Evolutionary conservation across 345 rosid species (phyloP), one percentile per base, ranked within the genome.

Genomic region (Rhodomyrtus tomentosa): DNA sequence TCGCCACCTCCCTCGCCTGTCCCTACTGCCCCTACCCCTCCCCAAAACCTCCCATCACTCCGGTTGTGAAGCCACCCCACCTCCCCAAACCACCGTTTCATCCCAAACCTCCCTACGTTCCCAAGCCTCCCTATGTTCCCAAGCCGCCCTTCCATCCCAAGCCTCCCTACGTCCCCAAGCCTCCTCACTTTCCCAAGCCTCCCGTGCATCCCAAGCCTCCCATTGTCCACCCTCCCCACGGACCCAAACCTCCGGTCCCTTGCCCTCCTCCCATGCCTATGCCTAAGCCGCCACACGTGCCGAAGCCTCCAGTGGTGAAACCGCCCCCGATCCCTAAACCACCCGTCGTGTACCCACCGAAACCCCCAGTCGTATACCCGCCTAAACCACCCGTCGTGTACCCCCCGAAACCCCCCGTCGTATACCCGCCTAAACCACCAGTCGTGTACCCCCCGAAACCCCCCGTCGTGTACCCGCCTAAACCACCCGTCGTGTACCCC

Each of bases 1-100:
- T 88, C 42, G 83, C 86, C 21, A 8, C 87, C 84, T 82, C 91
- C 62, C 83, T 88, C 8, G 91, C 92, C 27, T 91, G 94, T 74
- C 91, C 93, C 32, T 20, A 55, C n/a, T 93, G 95, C 62, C 89
- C 92, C 3, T n/a, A 73, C 90, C 92, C 38, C 80, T 92, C 93
- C 3, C 95, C 95, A 16, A 86, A 83, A 74, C 91, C 82, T 11
- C 87, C 85, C 11, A 81, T 48, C 7, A 62, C 56, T 20, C 85
- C 87, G 55, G 55, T 52, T 15, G 53, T 20, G 7, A 52, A 52
- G 54, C 55, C 55, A 3, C 55, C 55, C 55, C 3, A 18, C 55
- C 55, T 5, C 10, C 56, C 56, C 10, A 54, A 54, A 8, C 56
- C 56, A 2, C 56, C 55, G 3, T 18, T 16, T 18, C 55, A 52